Percentiles rank a stretch among this genome's conserved stretches.
Conservation (phyloP, 352 stramenopile species). For the Phytopythium boreale region DNA sequence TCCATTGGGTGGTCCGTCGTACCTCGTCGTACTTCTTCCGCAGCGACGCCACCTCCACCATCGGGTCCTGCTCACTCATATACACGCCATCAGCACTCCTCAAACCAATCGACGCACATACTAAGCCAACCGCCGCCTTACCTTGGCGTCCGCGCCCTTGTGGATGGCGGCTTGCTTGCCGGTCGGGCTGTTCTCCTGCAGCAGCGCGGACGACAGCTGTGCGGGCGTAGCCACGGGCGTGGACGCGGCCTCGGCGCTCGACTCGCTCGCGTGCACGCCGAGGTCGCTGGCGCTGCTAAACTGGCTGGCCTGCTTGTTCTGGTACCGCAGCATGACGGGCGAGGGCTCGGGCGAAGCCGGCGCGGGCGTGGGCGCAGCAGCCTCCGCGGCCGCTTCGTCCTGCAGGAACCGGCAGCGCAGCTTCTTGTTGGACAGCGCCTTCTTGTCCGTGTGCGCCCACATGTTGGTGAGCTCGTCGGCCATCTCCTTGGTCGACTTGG, state of each 20-base stretch:
- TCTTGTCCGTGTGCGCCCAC: conserved; percentile 80
- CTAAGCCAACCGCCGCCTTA: background rate
- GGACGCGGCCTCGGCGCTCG: conserved; percentile 13
- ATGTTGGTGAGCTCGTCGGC: conserved; percentile 86
- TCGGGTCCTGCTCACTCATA: conserved; percentile 29
- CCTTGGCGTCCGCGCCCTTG: conserved; percentile 3
- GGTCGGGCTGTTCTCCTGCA: conserved; percentile 32
- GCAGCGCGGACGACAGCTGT: conserved; percentile 57
- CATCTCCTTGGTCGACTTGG: conserved; percentile 86
- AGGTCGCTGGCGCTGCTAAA: conserved; percentile 27
- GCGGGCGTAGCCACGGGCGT: conserved; percentile 35
- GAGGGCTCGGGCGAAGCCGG: background rate
- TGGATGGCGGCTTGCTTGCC: conserved; percentile 15
- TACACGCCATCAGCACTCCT: background rate
- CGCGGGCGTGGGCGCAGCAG: conserved; percentile 9
- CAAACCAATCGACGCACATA: background rate
- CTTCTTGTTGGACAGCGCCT: conserved; percentile 85
- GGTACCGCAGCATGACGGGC: conserved; percentile 1
- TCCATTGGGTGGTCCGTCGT: background rate
- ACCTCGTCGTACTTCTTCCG: conserved; percentile 91
- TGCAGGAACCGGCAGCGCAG: conserved; percentile 83
- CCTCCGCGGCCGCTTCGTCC: conserved; percentile 19
- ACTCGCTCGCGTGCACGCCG: conserved; percentile 7
- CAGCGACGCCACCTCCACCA: conserved; percentile 58
- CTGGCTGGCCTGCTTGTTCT: conserved; percentile 15